Base-by-base conservation (phyloP, 805 yeast genomes). In the Ogataea methanolica region DNA sequence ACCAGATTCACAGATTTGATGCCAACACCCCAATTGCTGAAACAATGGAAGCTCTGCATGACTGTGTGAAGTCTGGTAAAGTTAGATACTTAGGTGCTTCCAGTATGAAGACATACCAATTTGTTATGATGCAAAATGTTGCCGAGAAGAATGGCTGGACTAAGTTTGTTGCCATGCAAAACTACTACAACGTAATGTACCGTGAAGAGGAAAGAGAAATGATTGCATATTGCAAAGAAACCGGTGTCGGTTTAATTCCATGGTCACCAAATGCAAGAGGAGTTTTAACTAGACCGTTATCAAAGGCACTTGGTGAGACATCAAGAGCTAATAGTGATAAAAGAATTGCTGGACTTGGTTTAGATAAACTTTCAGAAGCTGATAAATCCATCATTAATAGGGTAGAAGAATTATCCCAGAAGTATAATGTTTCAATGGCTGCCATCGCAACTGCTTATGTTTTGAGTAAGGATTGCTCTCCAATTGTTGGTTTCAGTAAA, bases 181-280 rank as follows among this genome's bases (percentile, higher is more conserved):
- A 74, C 53, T 74, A 65, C 59, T 76, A 80, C 63, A 79, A 78
- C 55, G 63, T 80, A 52, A 44, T 79, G 11, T 67, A 76, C 53
- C 66, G 86, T 14, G 85, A 81, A 57, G 85, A 80, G 45, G 86
- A 82, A 58, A 65, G 80, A 16, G 86, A 82, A 56, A 65, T 79
- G 71, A 74, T 71, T 48, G 77, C 75, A 19, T 81, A 65, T 60
- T 76, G 82, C 48, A 63, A 74, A 26, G 68, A 65, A 40, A 71
- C 72, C 12, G 75, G 75, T n/a, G 74, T 82, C 29, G 83, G 81
- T 2, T 47, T 79, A 31, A 70, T 78, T 44, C 85, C 85, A 11
- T 81, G 79, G 78, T 74, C 81, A 8, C 85, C 86, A 26, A 59
- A 72, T 46, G 81, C 81, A 8, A 61, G 77, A 47, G 85, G 85